phyloP scores from a whole-genome alignment of 768 basidiomycete genomes.

The Termitomyces eurrhizus region DNA sequence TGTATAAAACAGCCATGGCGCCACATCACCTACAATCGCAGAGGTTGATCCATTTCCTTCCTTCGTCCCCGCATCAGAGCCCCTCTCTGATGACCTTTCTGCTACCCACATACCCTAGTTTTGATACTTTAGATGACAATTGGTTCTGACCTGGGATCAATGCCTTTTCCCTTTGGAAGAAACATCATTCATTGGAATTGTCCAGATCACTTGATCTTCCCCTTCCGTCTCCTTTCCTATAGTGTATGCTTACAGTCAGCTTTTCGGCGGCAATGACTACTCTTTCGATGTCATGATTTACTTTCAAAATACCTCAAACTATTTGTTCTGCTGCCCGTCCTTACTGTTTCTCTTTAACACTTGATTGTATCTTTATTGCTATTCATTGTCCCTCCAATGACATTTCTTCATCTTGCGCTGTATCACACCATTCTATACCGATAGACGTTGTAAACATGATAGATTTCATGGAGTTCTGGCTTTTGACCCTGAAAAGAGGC shows the following conservation, averaged over 20 bases:
- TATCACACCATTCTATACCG: background rate
- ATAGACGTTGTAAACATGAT: background rate
- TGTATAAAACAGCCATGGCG: conserved; percentile 4
- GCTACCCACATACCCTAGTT: background rate
- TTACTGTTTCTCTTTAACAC: background rate
- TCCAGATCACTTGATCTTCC: background rate
- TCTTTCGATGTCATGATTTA: background rate
- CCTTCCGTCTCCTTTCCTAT: background rate
- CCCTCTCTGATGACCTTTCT: background rate
- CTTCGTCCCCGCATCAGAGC: background rate
- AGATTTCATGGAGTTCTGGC: background rate
- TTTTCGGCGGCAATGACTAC: background rate
- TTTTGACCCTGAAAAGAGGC: background rate
- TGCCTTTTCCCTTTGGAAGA: background rate
- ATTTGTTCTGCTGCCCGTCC: background rate
- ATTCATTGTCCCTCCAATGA: background rate
- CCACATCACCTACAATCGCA: conserved; percentile 2
- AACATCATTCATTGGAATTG: background rate
- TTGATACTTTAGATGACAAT: background rate
- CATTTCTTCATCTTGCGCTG: background rate
- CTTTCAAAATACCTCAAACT: background rate
- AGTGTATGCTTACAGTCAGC: conserved; percentile 3
- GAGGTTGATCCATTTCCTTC: background rate
- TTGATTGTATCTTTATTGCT: conserved; percentile 1
- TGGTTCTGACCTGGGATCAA: conserved; percentile 6